Conservation (phyloP, 495 filamentous ascomycete species). For the Hypoxylon fuscum region DNA sequence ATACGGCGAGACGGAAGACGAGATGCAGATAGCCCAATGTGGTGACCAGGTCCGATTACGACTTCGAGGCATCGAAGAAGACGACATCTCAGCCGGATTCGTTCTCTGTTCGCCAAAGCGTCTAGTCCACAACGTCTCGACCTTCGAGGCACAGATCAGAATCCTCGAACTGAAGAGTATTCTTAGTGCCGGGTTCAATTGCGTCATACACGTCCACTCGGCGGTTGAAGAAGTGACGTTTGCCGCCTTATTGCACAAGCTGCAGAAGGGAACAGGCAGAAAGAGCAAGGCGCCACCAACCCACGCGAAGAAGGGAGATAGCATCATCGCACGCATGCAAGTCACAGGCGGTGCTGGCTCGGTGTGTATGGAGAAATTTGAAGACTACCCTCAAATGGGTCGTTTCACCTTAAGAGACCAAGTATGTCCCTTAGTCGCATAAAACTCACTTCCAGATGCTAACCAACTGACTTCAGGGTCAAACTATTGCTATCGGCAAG, state of each 20-base stretch:
- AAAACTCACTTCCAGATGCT: slow-evolving; percentile 32
- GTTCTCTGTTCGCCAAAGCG: slow-evolving; percentile 93
- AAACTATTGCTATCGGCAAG: slow-evolving; percentile 97
- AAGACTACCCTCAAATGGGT: slow-evolving; percentile 93
- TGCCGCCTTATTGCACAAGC: slow-evolving; percentile 83
- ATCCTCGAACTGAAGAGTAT: slow-evolving; percentile 97
- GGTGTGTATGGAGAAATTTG: slow-evolving; percentile 92
- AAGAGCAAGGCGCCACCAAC: slow-evolving; percentile 92
- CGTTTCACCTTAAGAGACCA: slow-evolving; percentile 95
- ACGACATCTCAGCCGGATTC: slow-evolving; percentile 95
- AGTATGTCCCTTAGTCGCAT: slow-evolving; percentile 60
- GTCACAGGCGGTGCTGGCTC: slow-evolving; percentile 83
- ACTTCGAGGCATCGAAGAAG: slow-evolving; percentile 93
- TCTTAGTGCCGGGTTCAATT: slow-evolving; percentile 81
- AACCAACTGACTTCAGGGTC: slow-evolving; percentile 62
- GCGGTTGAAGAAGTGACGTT: slow-evolving; percentile 97
- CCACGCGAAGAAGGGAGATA: slow-evolving; percentile 90
- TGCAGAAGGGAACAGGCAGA: slow-evolving; percentile 94
- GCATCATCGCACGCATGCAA: slow-evolving; percentile 91
- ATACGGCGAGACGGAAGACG: slow-evolving; percentile 97
- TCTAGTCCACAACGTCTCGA: slow-evolving; percentile 85
- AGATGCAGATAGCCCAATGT: slow-evolving; percentile 78
- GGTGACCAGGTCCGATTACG: slow-evolving; percentile 96
- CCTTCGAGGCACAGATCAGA: slow-evolving; percentile 96
- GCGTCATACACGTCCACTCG: slow-evolving; percentile 91